Evolutionary conservation across 805 yeast species (phyloP), one percentile per base, ranked within the genome.

Genomic region (Scheffersomyces amazonensis): DNA sequence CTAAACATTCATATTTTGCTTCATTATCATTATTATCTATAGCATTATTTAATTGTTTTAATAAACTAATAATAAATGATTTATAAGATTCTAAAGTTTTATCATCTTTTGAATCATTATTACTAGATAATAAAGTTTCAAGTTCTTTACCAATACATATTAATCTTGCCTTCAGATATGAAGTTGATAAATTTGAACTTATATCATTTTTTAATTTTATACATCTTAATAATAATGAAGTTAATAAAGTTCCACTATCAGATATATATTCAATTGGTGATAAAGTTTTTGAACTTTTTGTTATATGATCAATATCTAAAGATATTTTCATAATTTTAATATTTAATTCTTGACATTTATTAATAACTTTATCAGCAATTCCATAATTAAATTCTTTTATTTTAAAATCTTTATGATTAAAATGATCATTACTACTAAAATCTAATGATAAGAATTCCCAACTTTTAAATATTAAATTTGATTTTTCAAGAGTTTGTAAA

Each of bases 91-190:
- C 35, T 5, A 67, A 60, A 0, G 73, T 67, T 9, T 44, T 44
- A 20, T 53, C 56, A 7, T 58, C 64, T 5, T 44, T 49, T 6
- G 47, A 25, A 2, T 75, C 73, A 27, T n/a, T 3, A 20, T 20
- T 9, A 20, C 22, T 20, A 5, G 16, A 17, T 31, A 70, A 59
- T 56, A 73, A 71, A 29, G 64, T 54, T 40, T 76, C 81, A 35
- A 83, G 54, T 43, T 81, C 86, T 25, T 72, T 68, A n/a, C 84
- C 85, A 13, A 83, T 83, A 11, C 75, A 65, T 22, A 83, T 74
- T 36, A 83, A 64, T 47, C 78, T 80, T 17, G 88, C 81, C 51
- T 79, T 78, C 50, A 82, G 80, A 54, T 82, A 81, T 10, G 78
- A 68, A 9, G 79, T 72, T 2, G 81, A 73, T 12, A 82, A 61